Evolutionary conservation across 73 alveolate genomes (phyloP).

Genomic region (Blepharisma stoltei): DNA sequence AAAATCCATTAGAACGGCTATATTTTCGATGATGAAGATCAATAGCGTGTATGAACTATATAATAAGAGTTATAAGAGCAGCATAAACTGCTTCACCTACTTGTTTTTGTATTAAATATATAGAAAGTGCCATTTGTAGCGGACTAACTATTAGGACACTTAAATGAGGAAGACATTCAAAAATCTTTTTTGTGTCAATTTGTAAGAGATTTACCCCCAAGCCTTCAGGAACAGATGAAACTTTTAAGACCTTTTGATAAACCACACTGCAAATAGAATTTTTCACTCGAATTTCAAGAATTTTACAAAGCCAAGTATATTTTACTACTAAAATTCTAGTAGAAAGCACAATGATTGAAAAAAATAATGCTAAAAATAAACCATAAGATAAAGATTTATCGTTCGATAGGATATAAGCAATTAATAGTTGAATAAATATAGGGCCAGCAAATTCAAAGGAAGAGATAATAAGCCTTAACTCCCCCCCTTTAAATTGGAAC

Average conservation of each 20-base stretch:
- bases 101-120: constrained; percentile 2
- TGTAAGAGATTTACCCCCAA: constrained; percentile 10
- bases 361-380: constrained; percentile 7
- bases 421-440: constrained; percentile 12
- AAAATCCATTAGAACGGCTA: too few relatives aligned
- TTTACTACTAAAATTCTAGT: neutral
- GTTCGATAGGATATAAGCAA: neutral
- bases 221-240: constrained; percentile 4
- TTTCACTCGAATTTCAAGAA: neutral
- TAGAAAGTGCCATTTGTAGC: neutral
- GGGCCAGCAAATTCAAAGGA: constrained; percentile 16
- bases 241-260: neutral
- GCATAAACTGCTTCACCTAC: constrained; percentile 16
- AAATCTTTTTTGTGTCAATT: neutral
- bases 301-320: neutral
- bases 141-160: neutral
- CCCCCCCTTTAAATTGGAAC: too few relatives aligned
- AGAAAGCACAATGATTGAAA: neutral
- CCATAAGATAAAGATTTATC: constrained; percentile 14
- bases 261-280: neutral
- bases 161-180: neutral
- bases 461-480: too few relatives aligned
- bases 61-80: neutral
- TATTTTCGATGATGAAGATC: too few relatives aligned
- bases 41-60: too few relatives aligned